Percentiles rank a stretch among this genome's conserved stretches.
Evolutionary conservation across 257 asterid species (phyloP).

Genomic region (Penstemon newberryi): DNA sequence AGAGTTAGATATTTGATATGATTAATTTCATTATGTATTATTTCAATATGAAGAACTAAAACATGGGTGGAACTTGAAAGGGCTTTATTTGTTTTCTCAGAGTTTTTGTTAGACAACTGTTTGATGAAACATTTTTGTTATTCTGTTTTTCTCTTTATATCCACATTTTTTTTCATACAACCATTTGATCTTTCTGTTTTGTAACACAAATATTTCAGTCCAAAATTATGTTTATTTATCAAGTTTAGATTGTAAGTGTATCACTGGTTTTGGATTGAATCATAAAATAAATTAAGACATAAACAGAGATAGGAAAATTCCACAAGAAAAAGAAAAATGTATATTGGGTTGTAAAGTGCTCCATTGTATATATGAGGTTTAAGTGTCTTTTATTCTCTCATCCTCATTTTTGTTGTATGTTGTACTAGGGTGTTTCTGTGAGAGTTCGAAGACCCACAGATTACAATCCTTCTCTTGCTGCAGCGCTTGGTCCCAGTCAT

Average conservation of each 20-base stretch:
- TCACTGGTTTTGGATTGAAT: too few species aligned
- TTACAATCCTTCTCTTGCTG: constrained; percentile 57
- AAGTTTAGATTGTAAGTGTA: too few species aligned
- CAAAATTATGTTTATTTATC: too few species aligned
- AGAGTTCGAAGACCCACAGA: constrained; percentile 61
- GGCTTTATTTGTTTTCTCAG: not conserved
- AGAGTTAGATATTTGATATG: not conserved
- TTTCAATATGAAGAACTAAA: not conserved
- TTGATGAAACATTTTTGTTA: not conserved
- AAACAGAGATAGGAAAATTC: not conserved
- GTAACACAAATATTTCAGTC: too few species aligned
- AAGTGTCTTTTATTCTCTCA: constrained; percentile 8
- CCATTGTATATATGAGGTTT: constrained; percentile 18
- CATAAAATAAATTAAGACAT: not conserved
- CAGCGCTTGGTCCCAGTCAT: constrained; percentile 64
- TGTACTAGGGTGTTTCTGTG: constrained; percentile 52
- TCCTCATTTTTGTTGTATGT: constrained; percentile 11
- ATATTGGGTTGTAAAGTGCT: not conserved
- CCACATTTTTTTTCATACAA: too few species aligned
- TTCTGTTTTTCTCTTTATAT: too few species aligned
- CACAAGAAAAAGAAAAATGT: too few species aligned
- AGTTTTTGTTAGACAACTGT: constrained; percentile 9
- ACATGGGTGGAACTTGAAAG: not conserved
- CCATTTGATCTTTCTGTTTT: too few species aligned
- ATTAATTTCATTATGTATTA: not conserved